phyloP scores from a whole-genome alignment of 192 early-diverging fungal genomes.

The Funneliformis geosporum region DNA sequence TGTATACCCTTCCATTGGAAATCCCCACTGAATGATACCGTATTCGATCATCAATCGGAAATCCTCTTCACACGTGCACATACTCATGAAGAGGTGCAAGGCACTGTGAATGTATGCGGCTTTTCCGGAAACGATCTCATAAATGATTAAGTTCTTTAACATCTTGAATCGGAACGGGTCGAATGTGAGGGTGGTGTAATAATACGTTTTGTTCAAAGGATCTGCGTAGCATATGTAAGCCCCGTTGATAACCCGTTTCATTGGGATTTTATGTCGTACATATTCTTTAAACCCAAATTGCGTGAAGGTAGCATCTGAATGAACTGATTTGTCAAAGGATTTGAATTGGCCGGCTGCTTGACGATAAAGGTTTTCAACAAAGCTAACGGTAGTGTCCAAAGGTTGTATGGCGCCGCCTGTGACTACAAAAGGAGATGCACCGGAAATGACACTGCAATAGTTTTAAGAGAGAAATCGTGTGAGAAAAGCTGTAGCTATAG shows the following conservation, averaged over 20 bases:
- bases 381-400: neutral
- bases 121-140: conserved; percentile 22
- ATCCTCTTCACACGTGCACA: conserved; percentile 24
- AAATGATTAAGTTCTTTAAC: conserved; percentile 11
- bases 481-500: neutral
- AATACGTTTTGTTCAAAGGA: conserved; percentile 12
- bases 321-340: neutral
- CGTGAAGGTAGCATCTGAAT: neutral
- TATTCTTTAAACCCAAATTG: conserved; percentile 27
- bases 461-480: neutral
- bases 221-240: conserved; percentile 15
- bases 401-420: conserved; percentile 14
- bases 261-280: conserved; percentile 18
- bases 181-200: neutral
- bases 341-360: conserved; percentile 20
- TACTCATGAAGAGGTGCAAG: conserved; percentile 10
- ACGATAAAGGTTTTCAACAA: conserved; percentile 22
- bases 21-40: conserved; percentile 24
- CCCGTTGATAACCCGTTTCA: conserved; percentile 13
- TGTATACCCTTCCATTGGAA: conserved; percentile 15
- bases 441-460: neutral
- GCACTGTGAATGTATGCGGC: conserved; percentile 18
- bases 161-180: conserved; percentile 17
- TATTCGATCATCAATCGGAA: conserved; percentile 15
- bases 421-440: conserved; percentile 1